Percentiles rank a stretch among this genome's conserved stretches.
Evolutionary conservation across 441 rosid genomes (phyloP).

Genomic region (Euphorbia neoarborescens): DNA sequence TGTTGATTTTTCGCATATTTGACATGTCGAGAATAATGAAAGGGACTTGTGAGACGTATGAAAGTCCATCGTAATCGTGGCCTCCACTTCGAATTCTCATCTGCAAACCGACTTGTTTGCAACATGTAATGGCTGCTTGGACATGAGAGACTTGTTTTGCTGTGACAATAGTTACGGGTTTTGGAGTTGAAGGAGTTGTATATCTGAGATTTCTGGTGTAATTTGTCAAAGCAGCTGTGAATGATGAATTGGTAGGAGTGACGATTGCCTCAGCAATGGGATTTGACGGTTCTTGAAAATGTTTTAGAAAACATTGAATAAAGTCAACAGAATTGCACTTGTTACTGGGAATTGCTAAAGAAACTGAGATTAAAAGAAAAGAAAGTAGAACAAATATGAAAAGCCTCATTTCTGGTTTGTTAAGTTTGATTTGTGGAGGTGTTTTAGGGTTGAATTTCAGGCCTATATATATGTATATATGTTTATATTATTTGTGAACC

Average conservation of each 20-base stretch:
- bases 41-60: slow-evolving; percentile 38
- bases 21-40: slow-evolving; percentile 48
- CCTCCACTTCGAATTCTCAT: slow-evolving; percentile 66
- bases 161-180: slow-evolving; percentile 47
- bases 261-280: not conserved
- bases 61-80: slow-evolving; percentile 61
- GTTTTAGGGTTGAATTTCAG: no score
- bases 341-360: not conserved
- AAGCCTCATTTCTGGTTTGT: not conserved
- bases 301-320: not conserved
- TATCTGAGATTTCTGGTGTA: slow-evolving; percentile 35
- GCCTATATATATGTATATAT: no score
- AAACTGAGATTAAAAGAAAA: not conserved
- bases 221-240: not conserved
- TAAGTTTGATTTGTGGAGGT: no score
- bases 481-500: not conserved
- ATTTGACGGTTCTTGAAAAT: not conserved
- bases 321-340: not conserved
- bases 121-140: slow-evolving; percentile 48
- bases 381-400: not conserved
- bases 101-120: slow-evolving; percentile 26
- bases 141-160: slow-evolving; percentile 48
- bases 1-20: slow-evolving; percentile 30
- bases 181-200: slow-evolving; percentile 32
- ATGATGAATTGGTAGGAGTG: not conserved